phyloP scores from a whole-genome alignment of 768 basidiomycete species.

The Strobilomyces echinocephalus region DNA sequence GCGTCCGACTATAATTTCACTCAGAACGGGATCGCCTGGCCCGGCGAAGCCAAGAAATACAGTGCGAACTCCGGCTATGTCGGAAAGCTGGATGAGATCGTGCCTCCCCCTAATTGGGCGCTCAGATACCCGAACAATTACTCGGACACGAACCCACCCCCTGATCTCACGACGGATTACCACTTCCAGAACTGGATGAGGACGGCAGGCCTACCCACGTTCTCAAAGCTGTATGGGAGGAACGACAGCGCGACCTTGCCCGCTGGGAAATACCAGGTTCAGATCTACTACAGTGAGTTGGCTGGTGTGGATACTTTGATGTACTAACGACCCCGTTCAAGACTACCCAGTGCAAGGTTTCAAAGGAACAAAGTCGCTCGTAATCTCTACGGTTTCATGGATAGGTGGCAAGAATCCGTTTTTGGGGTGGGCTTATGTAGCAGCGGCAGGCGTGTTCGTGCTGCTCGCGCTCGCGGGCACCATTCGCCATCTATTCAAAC shows the following conservation, averaged over 20 bases:
- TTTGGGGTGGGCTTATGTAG: slow-evolving; percentile 97
- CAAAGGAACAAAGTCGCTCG: slow-evolving; percentile 93
- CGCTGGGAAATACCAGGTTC: slow-evolving; percentile 71
- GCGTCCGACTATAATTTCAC: slow-evolving; percentile 66
- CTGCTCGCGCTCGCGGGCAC: slow-evolving; percentile 83
- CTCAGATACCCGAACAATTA: slow-evolving; percentile 71
- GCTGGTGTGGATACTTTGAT: not conserved
- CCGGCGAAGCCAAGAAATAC: slow-evolving; percentile 91
- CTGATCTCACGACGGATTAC: slow-evolving; percentile 72
- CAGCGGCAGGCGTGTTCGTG: slow-evolving; percentile 80
- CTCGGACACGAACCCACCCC: slow-evolving; percentile 56
- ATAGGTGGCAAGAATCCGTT: slow-evolving; percentile 98
- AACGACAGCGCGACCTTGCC: slow-evolving; percentile 75
- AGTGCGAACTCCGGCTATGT: slow-evolving; percentile 50
- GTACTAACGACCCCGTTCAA: slow-evolving; percentile 29
- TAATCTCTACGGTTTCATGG: slow-evolving; percentile 97
- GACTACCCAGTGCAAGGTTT: slow-evolving; percentile 92
- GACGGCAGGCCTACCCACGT: slow-evolving; percentile 93
- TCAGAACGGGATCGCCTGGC: slow-evolving; percentile 86
- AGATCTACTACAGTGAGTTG: slow-evolving; percentile 68
- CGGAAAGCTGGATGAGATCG: slow-evolving; percentile 53
- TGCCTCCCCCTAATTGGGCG: slow-evolving; percentile 93
- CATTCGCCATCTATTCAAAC: slow-evolving; percentile 88
- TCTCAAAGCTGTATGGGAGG: slow-evolving; percentile 90
- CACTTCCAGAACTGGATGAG: slow-evolving; percentile 99